phyloP scores from a whole-genome alignment of 768 basidiomycete genomes.

The Podaxis pistillaris region DNA sequence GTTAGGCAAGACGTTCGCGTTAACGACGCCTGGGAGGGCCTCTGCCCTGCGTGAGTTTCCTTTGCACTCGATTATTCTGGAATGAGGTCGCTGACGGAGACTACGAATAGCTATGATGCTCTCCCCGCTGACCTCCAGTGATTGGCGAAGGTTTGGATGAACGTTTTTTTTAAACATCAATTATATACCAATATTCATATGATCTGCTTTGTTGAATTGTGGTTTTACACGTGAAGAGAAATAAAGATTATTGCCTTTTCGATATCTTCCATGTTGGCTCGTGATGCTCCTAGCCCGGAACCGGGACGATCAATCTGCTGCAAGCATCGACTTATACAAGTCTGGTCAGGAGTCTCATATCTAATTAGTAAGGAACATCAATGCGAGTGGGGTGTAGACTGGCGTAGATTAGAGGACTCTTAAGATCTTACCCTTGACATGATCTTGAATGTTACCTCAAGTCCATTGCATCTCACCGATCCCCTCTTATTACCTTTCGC shows the following conservation, averaged over 20 bases:
- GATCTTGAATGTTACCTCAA: too few relatives aligned
- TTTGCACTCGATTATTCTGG: background rate
- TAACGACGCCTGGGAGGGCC: constrained; percentile 12
- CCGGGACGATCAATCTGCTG: too few relatives aligned
- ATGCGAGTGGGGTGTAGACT: too few relatives aligned
- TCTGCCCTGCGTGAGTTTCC: constrained; percentile 18
- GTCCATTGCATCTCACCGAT: too few relatives aligned
- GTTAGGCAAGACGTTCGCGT: constrained; percentile 7
- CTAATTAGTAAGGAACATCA: too few relatives aligned
- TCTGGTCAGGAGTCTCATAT: too few relatives aligned
- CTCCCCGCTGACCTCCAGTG: constrained; percentile 1
- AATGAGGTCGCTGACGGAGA: background rate
- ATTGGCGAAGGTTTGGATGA: background rate
- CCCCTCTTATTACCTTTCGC: too few relatives aligned
- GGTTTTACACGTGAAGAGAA: background rate
- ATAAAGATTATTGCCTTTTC: background rate
- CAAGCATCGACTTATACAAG: too few relatives aligned
- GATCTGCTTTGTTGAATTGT: background rate
- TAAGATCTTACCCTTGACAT: too few relatives aligned
- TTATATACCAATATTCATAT: background rate
- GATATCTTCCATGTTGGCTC: background rate
- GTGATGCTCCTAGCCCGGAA: too few relatives aligned
- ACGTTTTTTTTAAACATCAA: background rate
- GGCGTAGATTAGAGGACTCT: too few relatives aligned
- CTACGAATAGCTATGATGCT: constrained; percentile 1